These are phyloP conservation scores for Fusarium transvaalense DNA, from an alignment of 2,329 filamentous ascomycete genomes.

Conservation along the genomic window DNA sequence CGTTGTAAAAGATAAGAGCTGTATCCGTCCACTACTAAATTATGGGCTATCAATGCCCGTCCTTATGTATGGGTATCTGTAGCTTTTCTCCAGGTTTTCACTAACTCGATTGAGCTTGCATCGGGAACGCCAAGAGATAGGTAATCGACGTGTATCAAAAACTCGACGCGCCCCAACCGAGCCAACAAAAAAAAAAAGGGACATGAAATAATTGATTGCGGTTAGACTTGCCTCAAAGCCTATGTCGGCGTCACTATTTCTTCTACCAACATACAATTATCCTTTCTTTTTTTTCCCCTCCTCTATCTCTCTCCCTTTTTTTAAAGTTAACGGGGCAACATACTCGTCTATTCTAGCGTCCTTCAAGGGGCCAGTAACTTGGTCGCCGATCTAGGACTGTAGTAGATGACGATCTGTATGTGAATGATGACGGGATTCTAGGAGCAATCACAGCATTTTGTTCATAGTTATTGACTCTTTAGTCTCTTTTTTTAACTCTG, in stretches of 20 bases:
- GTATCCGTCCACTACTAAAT: neutral
- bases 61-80: neutral
- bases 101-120: constrained; percentile 27
- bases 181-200: neutral
- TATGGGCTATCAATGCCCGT: neutral
- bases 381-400: constrained; percentile 20
- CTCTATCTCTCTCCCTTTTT: neutral
- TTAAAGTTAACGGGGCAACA: constrained; percentile 36
- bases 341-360: constrained; percentile 24
- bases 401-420: constrained; percentile 30
- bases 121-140: constrained; percentile 31
- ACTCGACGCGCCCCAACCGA: neutral
- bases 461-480: neutral
- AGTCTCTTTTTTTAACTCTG: neutral
- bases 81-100: constrained; percentile 32
- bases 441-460: neutral
- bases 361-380: constrained; percentile 2
- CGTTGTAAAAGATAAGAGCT: constrained; percentile 17
- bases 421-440: constrained; percentile 33
- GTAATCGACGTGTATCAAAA: constrained; percentile 16
- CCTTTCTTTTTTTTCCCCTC: neutral
- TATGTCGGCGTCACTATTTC: constrained; percentile 14
- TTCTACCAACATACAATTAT: neutral
- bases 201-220: neutral
- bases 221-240: constrained; percentile 4